phyloP scores from a whole-genome alignment of 2,329 filamentous ascomycete species.

The Pestalotiopsis sp. region DNA sequence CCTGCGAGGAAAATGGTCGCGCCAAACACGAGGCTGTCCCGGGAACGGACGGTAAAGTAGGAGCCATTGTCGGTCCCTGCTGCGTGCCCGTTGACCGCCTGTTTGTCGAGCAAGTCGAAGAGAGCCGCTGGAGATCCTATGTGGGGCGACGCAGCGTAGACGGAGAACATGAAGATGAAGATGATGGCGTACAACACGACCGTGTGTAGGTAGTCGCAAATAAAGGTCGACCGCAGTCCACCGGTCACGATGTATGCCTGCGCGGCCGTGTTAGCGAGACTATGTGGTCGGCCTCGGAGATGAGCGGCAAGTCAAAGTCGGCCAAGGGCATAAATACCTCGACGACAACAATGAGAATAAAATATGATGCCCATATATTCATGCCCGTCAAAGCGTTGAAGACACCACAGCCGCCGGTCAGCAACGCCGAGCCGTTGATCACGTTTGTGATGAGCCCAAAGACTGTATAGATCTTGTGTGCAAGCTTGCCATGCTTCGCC shows the following conservation, averaged over 20 bases:
- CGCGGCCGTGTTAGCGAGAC: neutral
- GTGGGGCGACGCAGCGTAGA: slow-evolving; percentile 30
- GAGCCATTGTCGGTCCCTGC: slow-evolving; percentile 34
- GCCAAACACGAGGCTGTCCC: slow-evolving; percentile 39
- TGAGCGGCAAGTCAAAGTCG: neutral
- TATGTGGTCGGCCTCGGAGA: neutral
- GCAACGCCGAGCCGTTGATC: slow-evolving; percentile 40
- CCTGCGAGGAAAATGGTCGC: slow-evolving; percentile 38
- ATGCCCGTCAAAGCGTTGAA: slow-evolving; percentile 41
- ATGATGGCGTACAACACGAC: slow-evolving; percentile 41
- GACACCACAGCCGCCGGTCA: slow-evolving; percentile 40
- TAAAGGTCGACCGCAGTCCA: slow-evolving; percentile 41
- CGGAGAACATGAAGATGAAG: slow-evolving; percentile 39
- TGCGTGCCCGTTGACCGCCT: slow-evolving; percentile 34
- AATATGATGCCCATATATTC: slow-evolving; percentile 42
- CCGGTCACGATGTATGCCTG: slow-evolving; percentile 41
- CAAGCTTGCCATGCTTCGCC: slow-evolving; percentile 36
- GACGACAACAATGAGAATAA: slow-evolving; percentile 41
- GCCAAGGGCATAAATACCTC: slow-evolving; percentile 9
- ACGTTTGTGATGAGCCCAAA: slow-evolving; percentile 42
- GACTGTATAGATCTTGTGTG: slow-evolving; percentile 41
- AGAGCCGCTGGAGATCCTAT: slow-evolving; percentile 35
- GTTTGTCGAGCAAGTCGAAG: slow-evolving; percentile 39
- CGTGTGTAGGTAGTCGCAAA: slow-evolving; percentile 44
- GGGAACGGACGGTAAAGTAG: slow-evolving; percentile 38